A percentile compares a stretch with the other conserved stretches of the same genome.
Conservation (phyloP, 768 basidiomycete genomes). For the Serpula lacrymans region DNA sequence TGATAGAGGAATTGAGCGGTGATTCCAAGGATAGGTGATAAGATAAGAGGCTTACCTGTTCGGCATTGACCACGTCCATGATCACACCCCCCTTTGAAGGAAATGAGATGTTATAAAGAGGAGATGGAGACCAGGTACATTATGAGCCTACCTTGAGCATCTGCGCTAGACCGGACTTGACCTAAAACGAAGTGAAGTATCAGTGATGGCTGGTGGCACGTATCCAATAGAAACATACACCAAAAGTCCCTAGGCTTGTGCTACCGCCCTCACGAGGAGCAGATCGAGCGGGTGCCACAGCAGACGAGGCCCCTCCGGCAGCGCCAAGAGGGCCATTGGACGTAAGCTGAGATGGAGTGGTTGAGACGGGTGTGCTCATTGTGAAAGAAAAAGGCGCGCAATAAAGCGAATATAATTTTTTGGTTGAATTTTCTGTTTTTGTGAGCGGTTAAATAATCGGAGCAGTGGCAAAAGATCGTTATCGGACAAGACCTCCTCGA, state of each 20-base stretch:
- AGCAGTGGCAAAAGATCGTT: too few relatives aligned
- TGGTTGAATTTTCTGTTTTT: too few relatives aligned
- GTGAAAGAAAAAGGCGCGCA: neutral
- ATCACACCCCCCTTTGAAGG: constrained; percentile 71
- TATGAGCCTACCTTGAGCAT: constrained; percentile 78
- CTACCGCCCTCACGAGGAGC: constrained; percentile 47
- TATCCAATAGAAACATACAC: constrained; percentile 38
- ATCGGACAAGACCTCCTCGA: too few relatives aligned
- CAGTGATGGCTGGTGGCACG: too few relatives aligned
- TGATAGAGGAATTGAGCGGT: constrained; percentile 3
- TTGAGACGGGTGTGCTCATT: constrained; percentile 15
- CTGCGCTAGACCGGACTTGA: constrained; percentile 92
- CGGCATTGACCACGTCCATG: constrained; percentile 92
- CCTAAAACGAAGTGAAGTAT: constrained; percentile 39
- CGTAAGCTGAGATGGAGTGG: constrained; percentile 5
- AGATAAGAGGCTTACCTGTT: constrained; percentile 44
- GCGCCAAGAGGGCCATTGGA: constrained; percentile 26
- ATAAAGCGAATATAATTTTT: too few relatives aligned
- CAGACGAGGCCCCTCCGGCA: constrained; percentile 31
- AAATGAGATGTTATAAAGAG: constrained; percentile 4
- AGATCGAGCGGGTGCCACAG: constrained; percentile 51
- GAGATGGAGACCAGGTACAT: constrained; percentile 6
- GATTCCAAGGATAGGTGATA: constrained; percentile 20
- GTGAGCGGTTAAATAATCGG: too few relatives aligned
- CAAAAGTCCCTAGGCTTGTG: constrained; percentile 69